Percentiles rank a stretch among this genome's conserved stretches.
These are phyloP conservation scores for Kokia cookei DNA, from an alignment of 441 rosid genomes.

Conservation along the genomic window DNA sequence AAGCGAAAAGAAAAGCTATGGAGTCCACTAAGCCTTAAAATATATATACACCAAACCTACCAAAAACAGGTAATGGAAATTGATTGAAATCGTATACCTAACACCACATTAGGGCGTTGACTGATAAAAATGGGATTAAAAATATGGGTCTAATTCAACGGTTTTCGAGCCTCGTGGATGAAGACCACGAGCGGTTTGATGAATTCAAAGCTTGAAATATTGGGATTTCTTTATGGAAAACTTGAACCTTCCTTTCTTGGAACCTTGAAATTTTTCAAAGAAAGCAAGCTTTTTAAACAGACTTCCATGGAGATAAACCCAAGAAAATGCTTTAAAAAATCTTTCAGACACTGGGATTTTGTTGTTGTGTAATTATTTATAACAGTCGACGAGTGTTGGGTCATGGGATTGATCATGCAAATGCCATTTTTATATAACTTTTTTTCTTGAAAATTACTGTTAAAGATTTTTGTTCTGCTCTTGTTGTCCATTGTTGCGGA, in stretches of 20 bases:
- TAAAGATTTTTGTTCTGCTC: not conserved
- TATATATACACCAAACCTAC: constrained; percentile 6
- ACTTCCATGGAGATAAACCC: not conserved
- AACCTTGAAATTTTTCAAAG: not conserved
- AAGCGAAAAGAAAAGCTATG: not conserved
- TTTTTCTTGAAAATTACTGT: not conserved
- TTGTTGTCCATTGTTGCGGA: not conserved
- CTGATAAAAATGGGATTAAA: not conserved
- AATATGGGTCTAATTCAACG: constrained; percentile 14
- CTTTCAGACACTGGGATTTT: not conserved
- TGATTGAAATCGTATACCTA: not conserved
- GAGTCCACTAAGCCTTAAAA: constrained; percentile 21
- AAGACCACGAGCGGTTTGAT: constrained; percentile 14
- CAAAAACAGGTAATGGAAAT: not conserved
- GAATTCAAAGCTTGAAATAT: constrained; percentile 31
- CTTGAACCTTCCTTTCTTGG: constrained; percentile 2
- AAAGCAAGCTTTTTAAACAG: not conserved
- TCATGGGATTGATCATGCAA: not conserved
- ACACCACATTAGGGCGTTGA: not conserved
- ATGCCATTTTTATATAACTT: not conserved
- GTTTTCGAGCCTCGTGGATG: constrained; percentile 9
- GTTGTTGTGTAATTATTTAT: not conserved
- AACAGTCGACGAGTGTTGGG: not conserved
- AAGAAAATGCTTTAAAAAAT: not conserved
- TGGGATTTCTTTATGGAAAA: constrained; percentile 4